Percentiles rank a stretch among this genome's conserved stretches.
Evolutionary conservation across 2,329 filamentous ascomycete genomes (phyloP).

Genomic region (Meredithiella fracta): DNA sequence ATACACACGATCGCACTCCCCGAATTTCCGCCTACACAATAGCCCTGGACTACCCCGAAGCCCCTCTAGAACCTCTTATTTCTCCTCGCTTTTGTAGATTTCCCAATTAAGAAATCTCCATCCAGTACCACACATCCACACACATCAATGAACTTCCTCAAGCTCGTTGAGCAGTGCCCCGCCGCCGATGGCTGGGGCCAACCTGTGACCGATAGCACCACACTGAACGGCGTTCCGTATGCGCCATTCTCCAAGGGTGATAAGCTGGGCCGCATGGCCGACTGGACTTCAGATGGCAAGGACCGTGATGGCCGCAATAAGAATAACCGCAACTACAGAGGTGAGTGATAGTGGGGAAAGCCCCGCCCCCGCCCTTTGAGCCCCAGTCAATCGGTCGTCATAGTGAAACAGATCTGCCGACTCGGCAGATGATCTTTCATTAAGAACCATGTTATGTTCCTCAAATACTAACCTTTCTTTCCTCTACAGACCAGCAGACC

Average conservation of each 20-base stretch:
- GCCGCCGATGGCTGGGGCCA: conserved; percentile 79
- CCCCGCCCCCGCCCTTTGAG: not conserved
- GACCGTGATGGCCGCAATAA: conserved; percentile 58
- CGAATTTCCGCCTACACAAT: not conserved
- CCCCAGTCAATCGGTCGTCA: not conserved
- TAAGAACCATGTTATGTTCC: conserved; percentile 8
- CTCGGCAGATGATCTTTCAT: too few relatives aligned
- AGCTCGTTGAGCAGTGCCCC: conserved; percentile 56
- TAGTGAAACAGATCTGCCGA: not conserved
- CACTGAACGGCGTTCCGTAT: conserved; percentile 86
- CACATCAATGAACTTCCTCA: conserved; percentile 26
- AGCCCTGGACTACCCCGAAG: not conserved
- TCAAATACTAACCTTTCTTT: conserved; percentile 14
- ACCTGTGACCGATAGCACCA: conserved; percentile 64
- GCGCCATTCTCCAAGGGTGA: conserved; percentile 97
- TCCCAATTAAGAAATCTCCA: not conserved
- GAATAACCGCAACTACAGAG: conserved; percentile 83
- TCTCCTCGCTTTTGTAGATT: not conserved
- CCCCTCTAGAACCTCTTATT: not conserved
- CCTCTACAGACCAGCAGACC: conserved; percentile 70
- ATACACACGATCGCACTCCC: not conserved
- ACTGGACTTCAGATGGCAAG: conserved; percentile 90
- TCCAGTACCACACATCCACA: not conserved
- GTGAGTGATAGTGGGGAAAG: conserved; percentile 28
- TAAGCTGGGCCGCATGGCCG: conserved; percentile 96